Conservation (phyloP, 768 basidiomycete genomes). For the Clathrus columnatus region DNA sequence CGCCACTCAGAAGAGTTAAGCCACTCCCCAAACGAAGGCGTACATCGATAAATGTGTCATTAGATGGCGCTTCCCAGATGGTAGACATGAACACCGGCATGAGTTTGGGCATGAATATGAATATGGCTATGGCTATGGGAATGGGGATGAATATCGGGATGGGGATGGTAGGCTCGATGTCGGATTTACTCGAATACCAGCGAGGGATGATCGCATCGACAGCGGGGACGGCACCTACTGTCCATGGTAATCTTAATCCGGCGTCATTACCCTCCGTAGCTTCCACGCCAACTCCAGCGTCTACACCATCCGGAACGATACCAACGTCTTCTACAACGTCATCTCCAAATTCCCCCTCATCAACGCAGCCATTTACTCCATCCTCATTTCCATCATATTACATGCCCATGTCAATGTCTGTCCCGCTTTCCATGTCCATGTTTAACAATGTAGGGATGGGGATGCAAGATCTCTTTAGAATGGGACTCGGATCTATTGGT, state of each 20-base stretch:
- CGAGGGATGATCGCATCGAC: neutral
- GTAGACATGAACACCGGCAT: neutral
- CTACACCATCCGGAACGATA: neutral
- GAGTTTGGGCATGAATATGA: neutral
- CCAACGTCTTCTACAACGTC: neutral
- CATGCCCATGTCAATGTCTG: conserved; percentile 36
- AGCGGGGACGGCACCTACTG: neutral
- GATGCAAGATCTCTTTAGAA: conserved; percentile 35
- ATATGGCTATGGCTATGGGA: neutral
- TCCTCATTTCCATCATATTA: conserved; percentile 58
- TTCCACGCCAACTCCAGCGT: neutral
- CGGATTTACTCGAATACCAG: neutral
- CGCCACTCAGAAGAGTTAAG: conserved; percentile 56
- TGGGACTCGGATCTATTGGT: conserved; percentile 14
- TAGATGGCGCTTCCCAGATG: neutral
- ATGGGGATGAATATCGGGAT: neutral
- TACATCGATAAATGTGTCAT: conserved; percentile 29
- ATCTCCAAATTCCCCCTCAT: neutral
- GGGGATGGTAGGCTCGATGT: neutral
- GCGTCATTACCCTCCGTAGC: neutral
- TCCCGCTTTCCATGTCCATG: neutral
- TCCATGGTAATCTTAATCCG: neutral
- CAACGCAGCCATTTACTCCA: conserved; percentile 18
- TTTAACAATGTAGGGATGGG: conserved; percentile 22
- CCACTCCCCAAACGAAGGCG: conserved; percentile 72